Conservation (phyloP, 108 stramenopile species). For the Cyclotella cryptica region DNA sequence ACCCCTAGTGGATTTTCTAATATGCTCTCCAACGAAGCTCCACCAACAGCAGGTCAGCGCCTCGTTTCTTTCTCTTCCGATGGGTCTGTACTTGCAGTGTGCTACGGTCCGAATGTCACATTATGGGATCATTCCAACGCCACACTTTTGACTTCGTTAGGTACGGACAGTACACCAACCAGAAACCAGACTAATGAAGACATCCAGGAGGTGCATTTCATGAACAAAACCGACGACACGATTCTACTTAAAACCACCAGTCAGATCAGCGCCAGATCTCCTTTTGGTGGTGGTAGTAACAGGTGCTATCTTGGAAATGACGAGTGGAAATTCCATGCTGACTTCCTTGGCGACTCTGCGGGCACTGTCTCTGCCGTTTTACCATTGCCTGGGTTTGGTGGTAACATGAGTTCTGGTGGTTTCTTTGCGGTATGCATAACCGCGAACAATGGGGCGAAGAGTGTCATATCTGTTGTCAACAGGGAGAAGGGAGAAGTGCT, state of each 20-base stretch:
- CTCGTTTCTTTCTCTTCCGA: conserved; percentile 77
- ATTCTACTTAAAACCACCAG: conserved; percentile 56
- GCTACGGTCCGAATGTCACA: conserved; percentile 68
- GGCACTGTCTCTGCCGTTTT: conserved; percentile 26
- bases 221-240: conserved; percentile 54
- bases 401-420: conserved; percentile 9
- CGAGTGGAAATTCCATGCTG: conserved; percentile 37
- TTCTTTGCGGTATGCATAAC: conserved; percentile 35
- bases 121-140: conserved; percentile 80
- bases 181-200: conserved; percentile 44
- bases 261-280: conserved; percentile 63
- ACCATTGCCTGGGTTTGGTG: conserved; percentile 23
- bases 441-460: conserved; percentile 19
- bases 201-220: conserved; percentile 46
- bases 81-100: conserved; percentile 72
- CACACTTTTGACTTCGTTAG: conserved; percentile 67
- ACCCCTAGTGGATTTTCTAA: conserved; percentile 80
- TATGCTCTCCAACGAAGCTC: conserved; percentile 23
- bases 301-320: conserved; percentile 57
- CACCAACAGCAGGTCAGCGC: conserved; percentile 30
- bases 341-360: conserved; percentile 19
- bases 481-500: conserved; percentile 31
- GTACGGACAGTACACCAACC: conserved; percentile 30
- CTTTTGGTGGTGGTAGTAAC: conserved; percentile 51
- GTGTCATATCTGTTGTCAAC: conserved; percentile 33